Conservation (phyloP, 306 rosid species). For the Dryas alaskensis region DNA sequence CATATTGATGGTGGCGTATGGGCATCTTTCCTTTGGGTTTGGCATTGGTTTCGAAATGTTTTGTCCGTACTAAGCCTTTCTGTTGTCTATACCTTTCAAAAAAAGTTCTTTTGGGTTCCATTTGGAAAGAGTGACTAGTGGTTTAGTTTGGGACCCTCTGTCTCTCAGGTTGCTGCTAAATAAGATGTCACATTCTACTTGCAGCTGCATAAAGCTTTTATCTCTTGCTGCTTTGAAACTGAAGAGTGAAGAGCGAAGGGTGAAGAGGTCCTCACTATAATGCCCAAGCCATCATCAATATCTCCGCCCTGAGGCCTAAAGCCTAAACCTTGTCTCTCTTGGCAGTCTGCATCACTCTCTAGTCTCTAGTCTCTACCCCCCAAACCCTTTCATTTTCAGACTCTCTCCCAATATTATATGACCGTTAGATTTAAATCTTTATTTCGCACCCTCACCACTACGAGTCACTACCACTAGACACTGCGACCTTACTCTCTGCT, state of each 20-base stretch:
- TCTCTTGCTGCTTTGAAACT: background rate
- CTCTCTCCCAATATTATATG: slow-evolving; percentile 5
- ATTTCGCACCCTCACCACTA: slow-evolving; percentile 9
- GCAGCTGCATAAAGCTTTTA: background rate
- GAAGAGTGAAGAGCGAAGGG: background rate
- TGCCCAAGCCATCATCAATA: background rate
- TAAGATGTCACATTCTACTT: too few species aligned
- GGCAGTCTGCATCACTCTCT: too few species aligned
- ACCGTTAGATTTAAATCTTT: slow-evolving; percentile 48
- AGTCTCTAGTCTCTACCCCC: too few species aligned
- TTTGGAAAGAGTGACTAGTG: too few species aligned
- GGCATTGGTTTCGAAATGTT: background rate
- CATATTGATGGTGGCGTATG: background rate
- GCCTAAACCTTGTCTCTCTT: background rate
- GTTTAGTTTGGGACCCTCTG: too few species aligned
- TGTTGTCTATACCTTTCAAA: background rate
- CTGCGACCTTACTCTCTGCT: slow-evolving; percentile 25
- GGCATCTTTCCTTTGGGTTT: background rate
- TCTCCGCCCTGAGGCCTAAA: background rate
- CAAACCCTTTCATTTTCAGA: too few species aligned
- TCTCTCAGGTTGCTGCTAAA: too few species aligned
- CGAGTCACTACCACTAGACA: slow-evolving; percentile 1
- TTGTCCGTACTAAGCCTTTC: background rate
- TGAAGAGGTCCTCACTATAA: background rate
- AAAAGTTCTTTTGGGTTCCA: background rate